Base-by-base conservation (phyloP, 202 grass and related monocot species). In the Elaeis oleifera region DNA sequence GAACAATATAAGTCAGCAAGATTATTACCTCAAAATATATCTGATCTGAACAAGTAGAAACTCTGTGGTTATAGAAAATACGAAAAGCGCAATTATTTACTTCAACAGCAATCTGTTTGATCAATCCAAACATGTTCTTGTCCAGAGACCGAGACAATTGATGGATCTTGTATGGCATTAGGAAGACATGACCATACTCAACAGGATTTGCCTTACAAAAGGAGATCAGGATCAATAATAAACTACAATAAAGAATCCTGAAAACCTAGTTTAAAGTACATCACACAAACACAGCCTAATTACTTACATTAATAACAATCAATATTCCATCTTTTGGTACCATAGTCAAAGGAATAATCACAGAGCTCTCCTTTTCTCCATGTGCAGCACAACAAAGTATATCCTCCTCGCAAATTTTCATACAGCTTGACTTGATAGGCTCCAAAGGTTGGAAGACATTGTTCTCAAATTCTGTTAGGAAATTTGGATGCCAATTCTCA, bases 181-280 rank as follows among this genome's bases (percentile, higher is more conserved):
- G 70, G 65, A 85, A 80, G 27, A 80, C 65, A 56, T 90, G 82
- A 31, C 87, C 87, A 74, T 85, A 85, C 69, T 90, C 87, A 36
- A 90, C 73, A 71, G 87, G 87, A 79, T 86, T 64, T 58, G 23
- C 64, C 87, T 90, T 60, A 53, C 59, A 55, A 23, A 20, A 23
- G 52, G 32, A 76, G 50, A 56, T 56, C 16, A 32, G 15, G 5
- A 54, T 74, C 63, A 61, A 29, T 18, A 7, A 22, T 53, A 20
- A 67, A 44, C 36, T 44, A 44, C 2, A 14, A 44, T 13, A 44
- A 44, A 44, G 36, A 44, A 44, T 44, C 36, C 11, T 44, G 36
- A 44, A 8, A 11, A 44, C 2, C 32, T 36, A 36, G 27, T 44
- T 13, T 44, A 44, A 44, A 44, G 36, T 44, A 13, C 36, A 44